Evolutionary conservation across 2,329 filamentous ascomycete genomes (phyloP).

Genomic region (Orbilia blumenaviensis): DNA sequence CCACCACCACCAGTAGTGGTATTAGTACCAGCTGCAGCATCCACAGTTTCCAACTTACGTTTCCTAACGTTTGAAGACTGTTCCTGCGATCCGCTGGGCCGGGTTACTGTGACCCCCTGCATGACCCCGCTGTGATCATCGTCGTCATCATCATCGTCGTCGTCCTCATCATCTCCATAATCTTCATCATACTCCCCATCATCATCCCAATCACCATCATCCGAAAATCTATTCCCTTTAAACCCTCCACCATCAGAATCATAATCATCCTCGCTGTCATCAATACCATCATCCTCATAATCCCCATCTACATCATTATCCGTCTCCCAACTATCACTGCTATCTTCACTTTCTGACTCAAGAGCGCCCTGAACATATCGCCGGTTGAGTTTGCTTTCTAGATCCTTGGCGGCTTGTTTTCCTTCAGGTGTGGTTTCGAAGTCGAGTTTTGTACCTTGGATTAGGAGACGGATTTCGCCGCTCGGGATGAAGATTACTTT

Average conservation of each 20-base stretch:
- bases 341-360: slow-evolving; percentile 13
- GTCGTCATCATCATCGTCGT: slow-evolving; percentile 28
- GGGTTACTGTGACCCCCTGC: background rate
- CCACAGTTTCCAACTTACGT: background rate
- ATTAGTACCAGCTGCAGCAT: background rate
- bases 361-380: slow-evolving; percentile 35
- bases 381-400: slow-evolving; percentile 18
- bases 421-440: slow-evolving; percentile 1
- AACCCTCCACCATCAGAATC: slow-evolving; percentile 28
- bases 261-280: slow-evolving; percentile 19
- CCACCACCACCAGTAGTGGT: background rate
- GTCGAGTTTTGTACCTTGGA: slow-evolving; percentile 53
- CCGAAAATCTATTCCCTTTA: background rate
- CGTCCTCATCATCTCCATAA: slow-evolving; percentile 12
- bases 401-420: background rate
- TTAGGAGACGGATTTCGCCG: slow-evolving; percentile 50
- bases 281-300: slow-evolving; percentile 43
- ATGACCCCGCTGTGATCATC: slow-evolving; percentile 22
- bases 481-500: slow-evolving; percentile 53
- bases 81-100: background rate
- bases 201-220: slow-evolving; percentile 45
- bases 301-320: slow-evolving; percentile 42
- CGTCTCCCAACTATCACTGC: slow-evolving; percentile 34
- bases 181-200: slow-evolving; percentile 39
- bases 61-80: background rate